phyloP scores from a whole-genome alignment of 768 basidiomycete species.

The Auriculariales sp. region DNA sequence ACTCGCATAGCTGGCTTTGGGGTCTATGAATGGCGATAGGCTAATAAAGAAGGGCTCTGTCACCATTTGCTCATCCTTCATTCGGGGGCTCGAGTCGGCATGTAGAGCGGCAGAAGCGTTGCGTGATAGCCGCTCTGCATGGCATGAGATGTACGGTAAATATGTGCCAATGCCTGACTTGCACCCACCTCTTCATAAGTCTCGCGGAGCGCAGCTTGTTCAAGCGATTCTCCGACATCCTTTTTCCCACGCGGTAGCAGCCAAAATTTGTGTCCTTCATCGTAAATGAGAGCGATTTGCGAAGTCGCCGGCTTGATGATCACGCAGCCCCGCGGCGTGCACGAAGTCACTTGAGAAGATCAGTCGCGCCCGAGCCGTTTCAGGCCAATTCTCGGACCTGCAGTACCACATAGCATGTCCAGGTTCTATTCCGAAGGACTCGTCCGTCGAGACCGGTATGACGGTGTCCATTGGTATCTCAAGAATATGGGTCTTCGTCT shows the following conservation, averaged over 20 bases:
- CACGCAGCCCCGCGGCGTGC: background rate
- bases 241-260: conserved; percentile 32
- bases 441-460: too few species aligned
- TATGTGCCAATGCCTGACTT: background rate
- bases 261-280: background rate
- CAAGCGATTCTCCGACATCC: conserved; percentile 48
- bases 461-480: too few species aligned
- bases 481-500: too few species aligned
- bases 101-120: conserved; percentile 30
- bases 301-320: background rate
- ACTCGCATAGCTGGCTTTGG: background rate
- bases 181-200: conserved; percentile 39
- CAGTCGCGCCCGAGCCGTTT: background rate
- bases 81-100: conserved; percentile 22
- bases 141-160: background rate
- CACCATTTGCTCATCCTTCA: too few species aligned
- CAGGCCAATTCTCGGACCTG: background rate
- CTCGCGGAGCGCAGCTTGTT: conserved; percentile 44
- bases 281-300: background rate
- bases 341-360: background rate
- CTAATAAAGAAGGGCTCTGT: background rate
- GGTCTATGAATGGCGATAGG: background rate
- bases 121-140: conserved; percentile 35
- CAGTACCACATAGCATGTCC: background rate
- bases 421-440: background rate